phyloP scores from a whole-genome alignment of 2,329 filamentous ascomycete genomes.

The Penicillium sp. region DNA sequence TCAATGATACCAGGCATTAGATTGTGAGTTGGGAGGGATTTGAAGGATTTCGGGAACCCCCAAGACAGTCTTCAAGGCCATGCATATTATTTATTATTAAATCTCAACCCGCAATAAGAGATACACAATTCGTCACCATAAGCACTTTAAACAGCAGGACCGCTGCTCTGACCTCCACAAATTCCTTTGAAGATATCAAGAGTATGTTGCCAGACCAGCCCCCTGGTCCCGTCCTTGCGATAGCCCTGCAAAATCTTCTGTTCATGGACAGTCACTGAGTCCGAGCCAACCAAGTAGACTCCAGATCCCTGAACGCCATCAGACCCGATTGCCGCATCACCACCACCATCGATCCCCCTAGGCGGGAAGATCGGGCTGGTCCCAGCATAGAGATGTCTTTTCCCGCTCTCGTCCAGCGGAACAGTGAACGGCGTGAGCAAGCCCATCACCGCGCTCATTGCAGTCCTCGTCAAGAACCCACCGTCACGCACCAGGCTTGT shows the following conservation, averaged over 20 bases:
- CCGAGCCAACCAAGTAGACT: slow-evolving; percentile 15
- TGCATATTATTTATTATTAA: background rate
- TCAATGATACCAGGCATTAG: slow-evolving; percentile 27
- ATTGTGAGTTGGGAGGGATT: background rate
- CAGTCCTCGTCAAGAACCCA: slow-evolving; percentile 6
- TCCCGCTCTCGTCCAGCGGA: slow-evolving; percentile 16
- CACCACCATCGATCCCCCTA: background rate
- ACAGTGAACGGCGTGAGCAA: slow-evolving; percentile 13
- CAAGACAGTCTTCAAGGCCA: background rate
- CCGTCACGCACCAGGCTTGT: slow-evolving; percentile 15
- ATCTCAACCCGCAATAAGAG: background rate
- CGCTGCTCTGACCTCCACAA: slow-evolving; percentile 11
- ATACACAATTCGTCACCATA: background rate
- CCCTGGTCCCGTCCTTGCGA: slow-evolving; percentile 12
- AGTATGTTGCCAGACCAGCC: slow-evolving; percentile 20
- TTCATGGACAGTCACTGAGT: slow-evolving; percentile 13
- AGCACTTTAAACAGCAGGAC: background rate
- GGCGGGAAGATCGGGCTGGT: slow-evolving; percentile 18
- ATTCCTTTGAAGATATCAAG: slow-evolving; percentile 15
- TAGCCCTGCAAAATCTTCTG: slow-evolving; percentile 11
- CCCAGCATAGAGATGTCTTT: slow-evolving; percentile 19
- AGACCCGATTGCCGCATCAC: slow-evolving; percentile 11
- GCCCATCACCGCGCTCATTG: slow-evolving; percentile 3
- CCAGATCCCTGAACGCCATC: slow-evolving; percentile 18
- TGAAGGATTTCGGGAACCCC: background rate